These are phyloP conservation scores for Quercus mongolica DNA, from an alignment of 306 rosid genomes.

Conservation along the genomic window DNA sequence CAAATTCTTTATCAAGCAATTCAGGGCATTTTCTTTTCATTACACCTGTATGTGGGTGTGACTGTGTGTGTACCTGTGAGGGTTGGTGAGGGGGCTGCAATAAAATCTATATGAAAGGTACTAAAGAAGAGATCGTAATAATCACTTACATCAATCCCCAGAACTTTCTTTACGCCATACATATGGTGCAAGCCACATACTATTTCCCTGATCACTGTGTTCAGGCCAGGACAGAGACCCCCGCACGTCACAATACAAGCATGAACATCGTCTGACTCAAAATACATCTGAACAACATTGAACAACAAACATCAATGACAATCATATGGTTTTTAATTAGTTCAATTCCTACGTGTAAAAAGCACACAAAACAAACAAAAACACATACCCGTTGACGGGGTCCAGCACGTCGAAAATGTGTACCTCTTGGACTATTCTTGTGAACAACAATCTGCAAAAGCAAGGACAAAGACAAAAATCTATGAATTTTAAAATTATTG, in stretches of 20 bases:
- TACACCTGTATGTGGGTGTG: neutral
- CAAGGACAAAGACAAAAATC: neutral
- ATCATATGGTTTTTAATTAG: neutral
- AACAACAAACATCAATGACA: neutral
- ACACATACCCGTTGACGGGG: slow-evolving; percentile 79
- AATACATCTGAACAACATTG: slow-evolving; percentile 56
- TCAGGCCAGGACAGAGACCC: slow-evolving; percentile 98
- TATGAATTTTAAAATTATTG: neutral
- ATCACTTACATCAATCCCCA: slow-evolving; percentile 67
- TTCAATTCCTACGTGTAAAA: neutral
- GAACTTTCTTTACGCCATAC: slow-evolving; percentile 85
- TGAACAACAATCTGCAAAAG: slow-evolving; percentile 64
- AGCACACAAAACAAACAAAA: neutral
- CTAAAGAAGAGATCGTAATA: slow-evolving; percentile 2
- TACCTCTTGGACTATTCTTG: slow-evolving; percentile 78
- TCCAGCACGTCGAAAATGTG: slow-evolving; percentile 94
- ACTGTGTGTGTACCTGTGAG: neutral
- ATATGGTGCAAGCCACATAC: slow-evolving; percentile 84
- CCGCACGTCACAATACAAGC: slow-evolving; percentile 97
- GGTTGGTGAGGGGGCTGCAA: neutral
- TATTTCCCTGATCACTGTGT: slow-evolving; percentile 92
- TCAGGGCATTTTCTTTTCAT: neutral
- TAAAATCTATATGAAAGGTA: neutral
- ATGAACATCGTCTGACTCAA: slow-evolving; percentile 77
- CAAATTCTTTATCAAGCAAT: neutral